Evolutionary conservation across 2,329 filamentous ascomycete species (phyloP), one percentile per base, ranked within the genome.

Genomic region (Chrysosporium queenslandicum): DNA sequence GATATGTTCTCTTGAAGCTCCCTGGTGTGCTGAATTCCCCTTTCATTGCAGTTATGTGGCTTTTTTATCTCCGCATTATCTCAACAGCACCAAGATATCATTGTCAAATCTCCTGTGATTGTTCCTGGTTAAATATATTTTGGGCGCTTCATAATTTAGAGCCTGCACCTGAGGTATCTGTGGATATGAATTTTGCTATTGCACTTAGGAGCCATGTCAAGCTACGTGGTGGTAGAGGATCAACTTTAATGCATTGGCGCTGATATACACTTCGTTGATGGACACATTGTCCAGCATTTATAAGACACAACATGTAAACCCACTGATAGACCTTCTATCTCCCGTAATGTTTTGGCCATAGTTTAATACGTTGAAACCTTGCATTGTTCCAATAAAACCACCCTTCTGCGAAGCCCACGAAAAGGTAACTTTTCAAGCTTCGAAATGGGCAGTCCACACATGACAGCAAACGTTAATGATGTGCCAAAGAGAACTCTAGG

Each of bases 1-100:
- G 75, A 77, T 59, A 74, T 78, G 71, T 78, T 78, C 64, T 70
- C 70, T 51, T 74, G 45, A 46, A 11, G 12, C 5, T 9, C 3
- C 12, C 5, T 18, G 11, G 23, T 12, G n/a, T 8, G 30, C 34
- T 34, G n/a, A 30, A 18, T 12, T n/a, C 4, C 18, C 18, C 6
- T 41, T 21, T 34, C 12, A 36, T 9, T 43, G 18, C 16, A 42
- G 20, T n/a, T 36, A 16, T 25, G 20, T 36, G 7, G 34, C n/a
- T 34, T 36, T n/a, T 4, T 23, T 32, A 23, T 14, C 21, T 14
- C 18, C 18, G 5, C 20, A 21, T 46, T 14, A 23, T 46, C 34
- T 46, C 2, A 14, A 43, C n/a, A n/a, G n/a, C n/a, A n/a, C n/a
- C n/a, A n/a, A n/a, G n/a, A 43, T n/a, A 7, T 43, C 9, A 27